Evolutionary conservation across 2,329 filamentous ascomycete species (phyloP).

Genomic region (Apiospora arundinis): DNA sequence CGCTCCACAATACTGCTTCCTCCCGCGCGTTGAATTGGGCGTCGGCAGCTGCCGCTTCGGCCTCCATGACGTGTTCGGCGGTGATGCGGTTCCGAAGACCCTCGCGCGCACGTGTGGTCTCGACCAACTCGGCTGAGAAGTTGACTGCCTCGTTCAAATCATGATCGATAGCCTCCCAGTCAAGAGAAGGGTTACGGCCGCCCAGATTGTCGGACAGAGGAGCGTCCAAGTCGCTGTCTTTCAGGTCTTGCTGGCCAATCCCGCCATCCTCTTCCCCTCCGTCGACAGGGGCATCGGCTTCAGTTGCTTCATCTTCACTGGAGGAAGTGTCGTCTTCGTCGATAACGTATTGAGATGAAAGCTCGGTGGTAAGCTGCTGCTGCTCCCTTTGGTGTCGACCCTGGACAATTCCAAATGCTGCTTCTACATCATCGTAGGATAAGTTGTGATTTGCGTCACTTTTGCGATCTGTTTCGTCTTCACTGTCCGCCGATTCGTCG

Average conservation of each 20-base stretch:
- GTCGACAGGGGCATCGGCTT: conserved; percentile 17
- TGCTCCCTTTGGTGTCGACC: background rate
- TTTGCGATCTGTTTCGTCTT: conserved; percentile 26
- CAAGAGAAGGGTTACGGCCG: background rate
- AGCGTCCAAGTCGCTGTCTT: background rate
- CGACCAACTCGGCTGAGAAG: conserved; percentile 30
- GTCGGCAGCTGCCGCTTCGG: conserved; percentile 34
- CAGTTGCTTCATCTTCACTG: conserved; percentile 11
- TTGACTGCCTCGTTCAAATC: conserved; percentile 35
- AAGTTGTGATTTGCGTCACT: conserved; percentile 41
- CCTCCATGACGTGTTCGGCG: conserved; percentile 36
- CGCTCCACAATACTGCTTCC: conserved; percentile 35
- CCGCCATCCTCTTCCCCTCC: conserved; percentile 9
- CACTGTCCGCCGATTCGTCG: conserved; percentile 22
- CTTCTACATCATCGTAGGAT: conserved; percentile 53
- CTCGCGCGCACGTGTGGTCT: conserved; percentile 28
- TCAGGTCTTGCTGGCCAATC: background rate
- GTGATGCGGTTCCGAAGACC: conserved; percentile 31
- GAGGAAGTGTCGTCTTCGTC: conserved; percentile 19
- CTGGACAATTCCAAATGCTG: conserved; percentile 39
- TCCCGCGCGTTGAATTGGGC: conserved; percentile 29
- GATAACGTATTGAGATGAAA: background rate
- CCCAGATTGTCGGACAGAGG: background rate
- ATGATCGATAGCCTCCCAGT: conserved; percentile 23
- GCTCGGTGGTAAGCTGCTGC: background rate